Conservation (phyloP, 192 early-diverging fungal genomes). For the Coemansia sp. region DNA sequence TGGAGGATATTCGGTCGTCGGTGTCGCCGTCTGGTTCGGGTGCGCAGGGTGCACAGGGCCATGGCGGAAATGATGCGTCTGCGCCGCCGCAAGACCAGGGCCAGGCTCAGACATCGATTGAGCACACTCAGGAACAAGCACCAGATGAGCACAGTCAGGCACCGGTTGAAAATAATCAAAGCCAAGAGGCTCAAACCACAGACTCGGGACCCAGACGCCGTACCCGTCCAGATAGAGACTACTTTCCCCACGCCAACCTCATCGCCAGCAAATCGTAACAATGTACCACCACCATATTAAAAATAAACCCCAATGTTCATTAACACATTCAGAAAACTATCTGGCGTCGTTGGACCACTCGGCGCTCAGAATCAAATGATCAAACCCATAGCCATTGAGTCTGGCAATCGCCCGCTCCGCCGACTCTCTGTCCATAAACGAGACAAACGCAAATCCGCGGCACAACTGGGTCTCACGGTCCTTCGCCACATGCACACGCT, state of each 20-base stretch:
- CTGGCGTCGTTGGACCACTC: slow-evolving; percentile 67
- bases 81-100: background rate
- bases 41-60: background rate
- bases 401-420: slow-evolving; percentile 81
- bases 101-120: background rate
- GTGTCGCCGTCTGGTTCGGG: slow-evolving; percentile 8
- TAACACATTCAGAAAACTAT: background rate
- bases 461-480: slow-evolving; percentile 82
- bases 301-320: background rate
- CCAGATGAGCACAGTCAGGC: background rate
- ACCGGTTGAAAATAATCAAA: too few relatives aligned
- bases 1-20: slow-evolving; percentile 50
- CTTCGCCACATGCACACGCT: slow-evolving; percentile 82
- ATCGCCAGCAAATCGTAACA: background rate
- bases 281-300: background rate
- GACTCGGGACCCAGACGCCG: too few relatives aligned
- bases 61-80: background rate
- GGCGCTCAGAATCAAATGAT: slow-evolving; percentile 89
- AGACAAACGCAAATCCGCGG: slow-evolving; percentile 97
- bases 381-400: slow-evolving; percentile 95
- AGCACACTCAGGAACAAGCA: background rate
- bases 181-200: too few relatives aligned
- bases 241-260: slow-evolving; percentile 8
- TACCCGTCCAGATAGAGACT: background rate
- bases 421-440: slow-evolving; percentile 75